Evolutionary conservation across 768 basidiomycete species (phyloP).

Genomic region (Termitomyces sp.): DNA sequence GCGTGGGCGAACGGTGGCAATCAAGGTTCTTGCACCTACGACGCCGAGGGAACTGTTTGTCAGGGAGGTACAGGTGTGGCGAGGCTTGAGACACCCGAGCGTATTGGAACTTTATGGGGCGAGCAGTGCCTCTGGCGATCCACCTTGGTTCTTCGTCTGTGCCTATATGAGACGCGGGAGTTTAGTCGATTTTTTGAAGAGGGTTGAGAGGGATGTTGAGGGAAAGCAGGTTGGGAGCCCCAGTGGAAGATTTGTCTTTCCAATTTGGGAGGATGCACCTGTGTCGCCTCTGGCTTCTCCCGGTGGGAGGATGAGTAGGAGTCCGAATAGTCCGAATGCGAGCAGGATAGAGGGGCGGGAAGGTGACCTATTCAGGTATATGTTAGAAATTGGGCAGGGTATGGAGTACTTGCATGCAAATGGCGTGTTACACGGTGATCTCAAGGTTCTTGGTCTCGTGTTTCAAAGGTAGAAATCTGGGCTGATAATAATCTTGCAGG

Average conservation of each 20-base stretch:
- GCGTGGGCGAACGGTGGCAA: slow-evolving; percentile 62
- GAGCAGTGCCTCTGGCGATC: slow-evolving; percentile 58
- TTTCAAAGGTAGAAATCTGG: not conserved
- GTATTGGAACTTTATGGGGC: slow-evolving; percentile 77
- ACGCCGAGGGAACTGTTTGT: slow-evolving; percentile 64
- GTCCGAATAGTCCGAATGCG: not conserved
- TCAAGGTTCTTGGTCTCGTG: slow-evolving; percentile 52
- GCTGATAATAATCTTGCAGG: not conserved
- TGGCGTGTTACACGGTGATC: slow-evolving; percentile 73
- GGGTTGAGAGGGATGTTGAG: slow-evolving; percentile 23
- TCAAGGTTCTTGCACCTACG: slow-evolving; percentile 68
- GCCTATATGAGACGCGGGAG: slow-evolving; percentile 67
- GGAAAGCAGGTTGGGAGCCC: slow-evolving; percentile 3
- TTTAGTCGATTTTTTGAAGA: slow-evolving; percentile 54
- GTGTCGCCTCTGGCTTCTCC: not conserved
- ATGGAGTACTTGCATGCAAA: slow-evolving; percentile 75
- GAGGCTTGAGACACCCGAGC: slow-evolving; percentile 60
- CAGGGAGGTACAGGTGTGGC: slow-evolving; percentile 71
- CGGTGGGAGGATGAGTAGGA: not conserved
- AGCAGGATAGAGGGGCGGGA: not conserved
- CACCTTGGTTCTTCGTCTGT: slow-evolving; percentile 76
- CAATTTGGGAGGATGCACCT: not conserved
- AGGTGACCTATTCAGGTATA: slow-evolving; percentile 50
- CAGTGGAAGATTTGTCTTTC: slow-evolving; percentile 3
- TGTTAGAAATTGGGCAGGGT: slow-evolving; percentile 73